Percentiles rank a stretch among this genome's conserved stretches.
Evolutionary conservation across 257 asterid species (phyloP).

Genomic region (Salvia rosmarinus): DNA sequence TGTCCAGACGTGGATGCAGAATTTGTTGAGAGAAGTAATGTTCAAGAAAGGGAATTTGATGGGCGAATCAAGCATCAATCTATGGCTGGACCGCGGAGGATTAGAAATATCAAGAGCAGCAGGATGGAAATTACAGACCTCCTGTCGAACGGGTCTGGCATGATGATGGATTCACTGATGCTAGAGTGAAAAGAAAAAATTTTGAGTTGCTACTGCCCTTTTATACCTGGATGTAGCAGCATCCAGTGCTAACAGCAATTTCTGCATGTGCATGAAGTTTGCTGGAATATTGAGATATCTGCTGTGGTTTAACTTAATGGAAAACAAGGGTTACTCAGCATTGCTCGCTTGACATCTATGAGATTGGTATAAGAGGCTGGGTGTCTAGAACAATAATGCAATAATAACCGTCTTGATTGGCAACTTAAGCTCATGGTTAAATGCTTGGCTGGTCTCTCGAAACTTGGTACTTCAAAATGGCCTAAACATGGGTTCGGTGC

Average conservation of each 20-base stretch:
- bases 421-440: too few species aligned
- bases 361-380: constrained; percentile 30
- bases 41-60: constrained; percentile 59
- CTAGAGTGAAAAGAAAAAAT: constrained; percentile 75
- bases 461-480: constrained; percentile 8
- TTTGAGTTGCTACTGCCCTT: constrained; percentile 44
- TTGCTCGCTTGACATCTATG: constrained; percentile 23
- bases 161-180: constrained; percentile 63
- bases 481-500: too few species aligned
- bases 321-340: constrained; percentile 18
- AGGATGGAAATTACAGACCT: constrained; percentile 60
- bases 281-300: constrained; percentile 22
- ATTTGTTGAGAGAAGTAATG: constrained; percentile 62
- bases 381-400: neutral
- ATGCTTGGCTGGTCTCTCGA: constrained; percentile 16
- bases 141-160: constrained; percentile 65
- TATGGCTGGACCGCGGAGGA: constrained; percentile 48
- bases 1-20: constrained; percentile 59
- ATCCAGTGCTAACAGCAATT: constrained; percentile 16
- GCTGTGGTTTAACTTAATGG: neutral
- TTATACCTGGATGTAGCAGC: neutral
- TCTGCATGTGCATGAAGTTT: constrained; percentile 6
- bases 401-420: neutral
- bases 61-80: constrained; percentile 63
- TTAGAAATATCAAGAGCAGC: constrained; percentile 63